phyloP scores from a whole-genome alignment of 768 basidiomycete genomes.

The Exsudoporus frostii region DNA sequence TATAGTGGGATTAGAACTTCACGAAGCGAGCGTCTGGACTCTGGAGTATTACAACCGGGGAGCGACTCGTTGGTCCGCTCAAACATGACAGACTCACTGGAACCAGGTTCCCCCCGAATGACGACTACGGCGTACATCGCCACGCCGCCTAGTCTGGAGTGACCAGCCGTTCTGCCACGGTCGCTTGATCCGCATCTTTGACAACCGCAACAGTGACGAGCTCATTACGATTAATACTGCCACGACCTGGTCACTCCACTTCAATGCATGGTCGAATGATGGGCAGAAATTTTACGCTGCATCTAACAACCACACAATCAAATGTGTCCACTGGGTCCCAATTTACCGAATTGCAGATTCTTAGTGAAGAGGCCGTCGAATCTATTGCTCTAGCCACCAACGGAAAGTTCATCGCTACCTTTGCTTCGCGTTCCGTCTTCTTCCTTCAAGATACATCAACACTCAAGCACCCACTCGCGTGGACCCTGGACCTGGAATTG shows the following conservation, averaged over 20 bases:
- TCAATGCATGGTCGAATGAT: not conserved
- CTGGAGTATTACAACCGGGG: not conserved
- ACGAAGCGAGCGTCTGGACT: not conserved
- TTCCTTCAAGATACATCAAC: not conserved
- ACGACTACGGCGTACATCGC: no score
- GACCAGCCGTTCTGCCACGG: no score
- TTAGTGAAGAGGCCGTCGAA: not conserved
- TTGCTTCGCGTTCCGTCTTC: not conserved
- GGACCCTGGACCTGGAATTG: not conserved
- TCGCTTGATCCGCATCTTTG: not conserved
- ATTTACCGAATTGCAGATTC: not conserved
- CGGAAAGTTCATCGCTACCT: not conserved
- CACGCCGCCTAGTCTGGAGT: no score
- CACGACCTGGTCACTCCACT: not conserved
- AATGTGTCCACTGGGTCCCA: not conserved
- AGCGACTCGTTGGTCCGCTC: not conserved
- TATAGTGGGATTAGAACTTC: no score
- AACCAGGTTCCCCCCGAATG: not conserved
- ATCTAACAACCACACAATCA: not conserved
- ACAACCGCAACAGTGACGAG: not conserved
- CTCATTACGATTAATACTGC: no score
- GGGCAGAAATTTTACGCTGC: not conserved
- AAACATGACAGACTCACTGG: not conserved
- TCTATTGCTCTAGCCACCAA: not conserved
- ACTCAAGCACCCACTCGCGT: fast-evolving